These are phyloP conservation scores for Sordariomycetes sp. DNA, from an alignment of 2,329 filamentous ascomycete genomes.

Conservation along the genomic window DNA sequence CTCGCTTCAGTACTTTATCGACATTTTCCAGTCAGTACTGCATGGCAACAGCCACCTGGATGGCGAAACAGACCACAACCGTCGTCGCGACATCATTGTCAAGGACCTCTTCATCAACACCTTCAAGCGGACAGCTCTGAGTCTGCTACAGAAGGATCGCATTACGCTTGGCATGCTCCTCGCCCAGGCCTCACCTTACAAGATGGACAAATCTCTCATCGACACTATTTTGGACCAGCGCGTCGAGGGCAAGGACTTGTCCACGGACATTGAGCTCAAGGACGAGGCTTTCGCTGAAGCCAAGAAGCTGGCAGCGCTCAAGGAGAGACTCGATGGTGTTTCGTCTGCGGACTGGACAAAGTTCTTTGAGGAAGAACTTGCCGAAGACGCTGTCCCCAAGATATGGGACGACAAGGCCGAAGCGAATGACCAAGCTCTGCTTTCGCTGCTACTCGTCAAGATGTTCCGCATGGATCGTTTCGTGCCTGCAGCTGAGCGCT, in stretches of 20 bases:
- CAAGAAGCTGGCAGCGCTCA: constrained; percentile 63
- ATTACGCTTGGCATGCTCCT: constrained; percentile 92
- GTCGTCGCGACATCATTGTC: constrained; percentile 81
- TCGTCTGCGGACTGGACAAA: constrained; percentile 61
- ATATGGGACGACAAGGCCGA: constrained; percentile 59
- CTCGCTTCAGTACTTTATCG: constrained; percentile 93
- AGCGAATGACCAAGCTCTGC: constrained; percentile 65
- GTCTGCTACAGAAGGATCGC: constrained; percentile 85
- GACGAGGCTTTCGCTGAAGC: constrained; percentile 62
- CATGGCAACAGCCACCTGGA: constrained; percentile 67
- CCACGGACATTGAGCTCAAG: constrained; percentile 52
- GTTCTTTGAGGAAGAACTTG: constrained; percentile 79
- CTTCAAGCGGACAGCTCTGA: constrained; percentile 88
- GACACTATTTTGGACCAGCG: constrained; percentile 77
- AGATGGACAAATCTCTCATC: constrained; percentile 85
- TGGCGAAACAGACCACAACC: constrained; percentile 63
- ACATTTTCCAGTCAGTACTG: constrained; percentile 92
- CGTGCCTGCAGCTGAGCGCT: constrained; percentile 85
- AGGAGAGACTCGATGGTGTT: constrained; percentile 57
- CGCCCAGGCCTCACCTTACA: constrained; percentile 89
- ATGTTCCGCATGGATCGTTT: constrained; percentile 93
- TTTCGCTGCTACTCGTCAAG: constrained; percentile 84
- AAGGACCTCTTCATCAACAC: constrained; percentile 84
- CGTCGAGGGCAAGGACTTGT: constrained; percentile 70
- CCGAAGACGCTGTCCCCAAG: constrained; percentile 72